These are phyloP conservation scores for Raffaelea deltoideospora DNA, from an alignment of 2,329 filamentous ascomycete genomes.

Conservation along the genomic window DNA sequence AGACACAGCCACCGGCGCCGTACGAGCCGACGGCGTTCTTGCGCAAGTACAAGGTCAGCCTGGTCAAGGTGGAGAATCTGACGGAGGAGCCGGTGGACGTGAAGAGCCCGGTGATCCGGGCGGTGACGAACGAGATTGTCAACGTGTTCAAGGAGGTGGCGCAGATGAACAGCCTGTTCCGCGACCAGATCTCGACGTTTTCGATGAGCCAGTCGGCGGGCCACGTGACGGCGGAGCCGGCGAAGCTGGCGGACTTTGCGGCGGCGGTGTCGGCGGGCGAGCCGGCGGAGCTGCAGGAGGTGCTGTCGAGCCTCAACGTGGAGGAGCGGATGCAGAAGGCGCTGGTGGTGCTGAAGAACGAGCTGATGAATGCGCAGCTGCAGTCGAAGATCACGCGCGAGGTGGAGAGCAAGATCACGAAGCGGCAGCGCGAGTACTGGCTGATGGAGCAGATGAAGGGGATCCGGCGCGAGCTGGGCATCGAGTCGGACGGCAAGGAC, in stretches of 20 bases:
- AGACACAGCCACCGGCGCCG: constrained; percentile 1
- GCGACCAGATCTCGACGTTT: constrained; percentile 94
- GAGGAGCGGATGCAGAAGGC: constrained; percentile 88
- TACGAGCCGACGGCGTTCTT: constrained; percentile 88
- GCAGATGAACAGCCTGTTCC: constrained; percentile 82
- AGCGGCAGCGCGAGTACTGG: constrained; percentile 95
- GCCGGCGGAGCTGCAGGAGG: constrained; percentile 80
- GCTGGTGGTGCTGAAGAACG: constrained; percentile 85
- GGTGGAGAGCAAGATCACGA: constrained; percentile 93
- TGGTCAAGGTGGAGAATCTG: constrained; percentile 92
- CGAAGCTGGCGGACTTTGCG: constrained; percentile 91
- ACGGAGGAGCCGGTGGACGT: constrained; percentile 78
- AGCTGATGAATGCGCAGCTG: constrained; percentile 93
- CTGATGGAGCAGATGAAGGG: constrained; percentile 99
- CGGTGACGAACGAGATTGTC: constrained; percentile 92
- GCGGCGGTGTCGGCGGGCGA: constrained; percentile 93
- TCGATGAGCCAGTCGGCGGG: constrained; percentile 89
- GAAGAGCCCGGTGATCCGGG: constrained; percentile 76
- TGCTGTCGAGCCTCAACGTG: constrained; percentile 75
- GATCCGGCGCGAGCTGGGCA: constrained; percentile 84
- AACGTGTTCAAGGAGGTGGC: constrained; percentile 98
- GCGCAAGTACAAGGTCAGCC: constrained; percentile 77
- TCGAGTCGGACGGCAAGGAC: constrained; percentile 96
- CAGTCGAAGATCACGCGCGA: constrained; percentile 97
- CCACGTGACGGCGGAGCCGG: constrained; percentile 88